Evolutionary conservation across 176 grass and related monocot genomes (phyloP).

Genomic region (Chrysopogon serrulatus): DNA sequence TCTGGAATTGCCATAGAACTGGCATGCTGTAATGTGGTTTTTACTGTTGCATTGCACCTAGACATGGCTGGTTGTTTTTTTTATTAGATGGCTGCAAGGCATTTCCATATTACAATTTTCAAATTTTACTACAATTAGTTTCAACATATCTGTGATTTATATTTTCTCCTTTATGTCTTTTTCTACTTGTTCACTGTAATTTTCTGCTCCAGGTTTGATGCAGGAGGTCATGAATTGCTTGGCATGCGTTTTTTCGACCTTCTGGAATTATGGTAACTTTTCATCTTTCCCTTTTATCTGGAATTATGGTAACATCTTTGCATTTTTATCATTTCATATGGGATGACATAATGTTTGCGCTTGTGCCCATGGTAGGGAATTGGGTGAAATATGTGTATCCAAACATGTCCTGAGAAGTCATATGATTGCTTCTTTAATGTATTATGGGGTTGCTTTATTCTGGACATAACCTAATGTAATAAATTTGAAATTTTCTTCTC

Average conservation of each 20-base stretch:
- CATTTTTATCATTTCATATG: background rate
- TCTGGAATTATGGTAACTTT: conserved; percentile 67
- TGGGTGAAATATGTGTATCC: background rate
- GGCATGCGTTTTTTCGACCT: conserved; percentile 65
- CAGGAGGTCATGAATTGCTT: conserved; percentile 68
- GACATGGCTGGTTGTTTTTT: background rate
- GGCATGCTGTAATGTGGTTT: background rate
- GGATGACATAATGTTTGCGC: background rate
- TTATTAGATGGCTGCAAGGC: background rate
- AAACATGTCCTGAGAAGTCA: background rate
- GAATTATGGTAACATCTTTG: conserved; percentile 47
- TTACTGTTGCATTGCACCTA: background rate
- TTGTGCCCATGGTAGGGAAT: background rate
- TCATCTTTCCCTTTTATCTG: conserved; percentile 20
- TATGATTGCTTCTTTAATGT: background rate
- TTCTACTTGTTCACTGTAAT: conserved; percentile 9
- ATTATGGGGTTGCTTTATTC: background rate
- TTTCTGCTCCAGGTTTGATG: conserved; percentile 64
- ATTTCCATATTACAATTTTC: background rate
- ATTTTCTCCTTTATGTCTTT: background rate
- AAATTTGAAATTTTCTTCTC: background rate
- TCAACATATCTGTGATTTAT: background rate
- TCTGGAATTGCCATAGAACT: background rate
- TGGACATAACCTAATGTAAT: background rate
- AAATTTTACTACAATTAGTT: background rate